Conservation (phyloP, 805 yeast genomes). For the Candida insectalens region DNA sequence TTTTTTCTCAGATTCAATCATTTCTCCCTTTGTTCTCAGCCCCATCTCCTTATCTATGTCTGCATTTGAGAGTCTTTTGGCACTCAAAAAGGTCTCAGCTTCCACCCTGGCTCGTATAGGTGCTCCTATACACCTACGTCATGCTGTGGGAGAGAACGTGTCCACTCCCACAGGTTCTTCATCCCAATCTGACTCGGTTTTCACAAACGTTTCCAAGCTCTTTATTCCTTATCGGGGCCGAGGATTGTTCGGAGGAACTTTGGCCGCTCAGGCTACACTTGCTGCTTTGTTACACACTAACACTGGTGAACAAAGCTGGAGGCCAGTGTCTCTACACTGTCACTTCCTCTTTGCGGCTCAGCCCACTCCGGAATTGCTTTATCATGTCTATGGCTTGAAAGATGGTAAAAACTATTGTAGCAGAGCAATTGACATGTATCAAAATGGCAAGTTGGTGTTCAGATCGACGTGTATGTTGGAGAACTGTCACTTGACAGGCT, state of each 20-base stretch:
- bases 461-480: slow-evolving; percentile 42
- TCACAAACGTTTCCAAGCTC: slow-evolving; percentile 17
- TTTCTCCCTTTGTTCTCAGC: too few relatives aligned
- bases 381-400: slow-evolving; percentile 41
- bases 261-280: slow-evolving; percentile 53
- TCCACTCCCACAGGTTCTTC: too few relatives aligned
- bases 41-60: too few relatives aligned
- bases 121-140: too few relatives aligned
- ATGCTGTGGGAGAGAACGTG: too few relatives aligned
- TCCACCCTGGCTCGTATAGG: too few relatives aligned
- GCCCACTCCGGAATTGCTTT: slow-evolving; percentile 34
- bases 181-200: too few relatives aligned
- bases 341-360: slow-evolving; percentile 51
- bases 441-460: slow-evolving; percentile 40
- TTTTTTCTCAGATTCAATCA: too few relatives aligned
- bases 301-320: slow-evolving; percentile 23
- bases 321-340: slow-evolving; percentile 54
- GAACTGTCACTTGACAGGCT: slow-evolving; percentile 20
- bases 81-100: too few relatives aligned
- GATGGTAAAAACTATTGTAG: slow-evolving; percentile 44
- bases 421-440: slow-evolving; percentile 45
- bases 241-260: slow-evolving; percentile 65
- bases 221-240: slow-evolving; percentile 43
- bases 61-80: too few relatives aligned
- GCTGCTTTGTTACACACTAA: slow-evolving; percentile 49